phyloP scores from a whole-genome alignment of 306 rosid species.

The Cucumis hystrix region DNA sequence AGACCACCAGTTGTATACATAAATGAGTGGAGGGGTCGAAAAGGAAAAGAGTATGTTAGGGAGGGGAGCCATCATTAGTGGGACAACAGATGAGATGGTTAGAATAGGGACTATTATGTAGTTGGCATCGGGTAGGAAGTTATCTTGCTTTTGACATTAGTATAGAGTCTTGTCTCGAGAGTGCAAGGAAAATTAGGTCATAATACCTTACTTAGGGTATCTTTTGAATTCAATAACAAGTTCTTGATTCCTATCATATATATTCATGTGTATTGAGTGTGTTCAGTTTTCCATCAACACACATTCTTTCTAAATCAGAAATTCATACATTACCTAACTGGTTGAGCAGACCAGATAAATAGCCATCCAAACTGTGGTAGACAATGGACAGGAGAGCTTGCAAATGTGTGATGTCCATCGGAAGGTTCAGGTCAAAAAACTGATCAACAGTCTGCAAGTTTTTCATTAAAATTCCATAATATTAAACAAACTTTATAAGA shows the following conservation, averaged over 20 bases:
- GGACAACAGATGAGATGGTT: no score
- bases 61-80: no score
- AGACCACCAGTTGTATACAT: no score
- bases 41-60: no score
- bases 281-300: background rate
- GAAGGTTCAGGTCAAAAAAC: slow-evolving; percentile 38
- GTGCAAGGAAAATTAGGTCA: no score
- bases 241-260: background rate
- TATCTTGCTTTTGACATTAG: no score
- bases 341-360: slow-evolving; percentile 28
- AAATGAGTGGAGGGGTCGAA: no score
- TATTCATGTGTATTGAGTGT: background rate
- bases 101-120: no score
- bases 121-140: no score
- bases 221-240: no score
- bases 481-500: background rate
- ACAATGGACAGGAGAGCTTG: slow-evolving; percentile 46
- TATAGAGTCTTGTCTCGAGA: no score
- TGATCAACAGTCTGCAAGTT: slow-evolving; percentile 47
- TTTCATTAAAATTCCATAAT: background rate
- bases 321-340: slow-evolving; percentile 27
- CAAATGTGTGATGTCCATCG: slow-evolving; percentile 43
- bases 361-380: slow-evolving; percentile 38
- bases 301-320: background rate
- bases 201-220: no score